phyloP scores from a whole-genome alignment of 305 asterid species.

The Fraxinus paxiana region DNA sequence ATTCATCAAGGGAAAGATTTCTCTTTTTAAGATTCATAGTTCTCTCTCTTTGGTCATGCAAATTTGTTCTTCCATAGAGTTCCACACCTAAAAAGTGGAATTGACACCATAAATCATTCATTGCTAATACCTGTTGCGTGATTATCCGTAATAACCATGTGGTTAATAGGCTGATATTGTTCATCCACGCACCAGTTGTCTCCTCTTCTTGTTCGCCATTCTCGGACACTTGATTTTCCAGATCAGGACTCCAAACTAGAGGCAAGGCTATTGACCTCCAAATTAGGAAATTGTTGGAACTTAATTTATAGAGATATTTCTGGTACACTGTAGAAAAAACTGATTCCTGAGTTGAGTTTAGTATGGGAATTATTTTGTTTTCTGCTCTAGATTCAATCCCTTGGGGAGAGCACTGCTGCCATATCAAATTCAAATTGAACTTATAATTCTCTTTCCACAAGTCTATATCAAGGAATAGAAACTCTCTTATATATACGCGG shows the following conservation, averaged over 20 bases:
- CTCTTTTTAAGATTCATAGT: not conserved
- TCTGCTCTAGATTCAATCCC: not conserved
- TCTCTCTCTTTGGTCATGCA: not conserved
- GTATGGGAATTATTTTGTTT: not conserved
- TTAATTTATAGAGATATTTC: not conserved
- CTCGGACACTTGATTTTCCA: not conserved
- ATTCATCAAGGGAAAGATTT: constrained; percentile 5
- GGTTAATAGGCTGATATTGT: not conserved
- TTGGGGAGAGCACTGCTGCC: not conserved
- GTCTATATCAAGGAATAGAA: not conserved
- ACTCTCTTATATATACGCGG: not conserved
- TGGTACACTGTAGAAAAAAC: not conserved
- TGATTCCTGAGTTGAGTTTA: not conserved
- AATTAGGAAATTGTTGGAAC: not conserved
- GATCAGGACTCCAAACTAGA: not conserved
- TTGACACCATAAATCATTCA: not conserved
- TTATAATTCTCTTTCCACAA: not conserved
- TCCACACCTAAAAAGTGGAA: not conserved
- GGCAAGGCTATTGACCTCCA: not conserved
- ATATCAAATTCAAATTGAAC: not conserved
- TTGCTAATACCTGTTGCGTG: not conserved
- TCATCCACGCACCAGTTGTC: not conserved
- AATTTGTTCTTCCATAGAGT: not conserved
- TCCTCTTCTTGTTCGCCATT: not conserved
- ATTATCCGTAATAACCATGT: not conserved